These are phyloP conservation scores for Pseudogymnoascus sp. DNA, from an alignment of 2,329 filamentous ascomycete species.

Conservation along the genomic window DNA sequence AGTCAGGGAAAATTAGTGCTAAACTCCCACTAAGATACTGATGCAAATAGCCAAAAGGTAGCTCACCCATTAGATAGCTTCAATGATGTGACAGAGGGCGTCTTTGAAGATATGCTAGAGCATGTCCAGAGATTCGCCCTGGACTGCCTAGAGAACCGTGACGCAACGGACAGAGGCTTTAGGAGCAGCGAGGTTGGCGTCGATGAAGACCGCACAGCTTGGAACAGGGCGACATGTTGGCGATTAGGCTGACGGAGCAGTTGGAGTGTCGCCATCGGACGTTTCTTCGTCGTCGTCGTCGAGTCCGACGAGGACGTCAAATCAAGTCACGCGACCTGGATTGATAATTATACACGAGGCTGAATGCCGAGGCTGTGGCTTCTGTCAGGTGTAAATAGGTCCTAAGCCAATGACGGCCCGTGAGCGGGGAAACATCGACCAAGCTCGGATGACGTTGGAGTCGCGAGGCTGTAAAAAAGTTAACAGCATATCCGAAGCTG, in stretches of 20 bases:
- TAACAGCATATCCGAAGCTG: neutral
- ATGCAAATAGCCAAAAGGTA: neutral
- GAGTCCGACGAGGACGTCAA: slow-evolving; percentile 2
- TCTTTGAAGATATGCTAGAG: neutral
- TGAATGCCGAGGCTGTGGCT: neutral
- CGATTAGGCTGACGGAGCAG: slow-evolving; percentile 7
- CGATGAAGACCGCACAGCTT: neutral
- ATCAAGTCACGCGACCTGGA: slow-evolving; percentile 2
- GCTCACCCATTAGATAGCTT: neutral
- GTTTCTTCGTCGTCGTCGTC: slow-evolving; percentile 5
- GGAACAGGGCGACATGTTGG: neutral
- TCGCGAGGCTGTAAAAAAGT: slow-evolving; percentile 7
- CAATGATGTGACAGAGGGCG: neutral
- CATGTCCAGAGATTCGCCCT: slow-evolving; percentile 6
- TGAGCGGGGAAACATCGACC: neutral
- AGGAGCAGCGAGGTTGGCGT: slow-evolving; percentile 2
- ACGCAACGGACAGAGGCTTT: neutral
- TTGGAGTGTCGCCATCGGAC: slow-evolving; percentile 6
- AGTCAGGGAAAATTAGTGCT: neutral
- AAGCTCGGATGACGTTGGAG: slow-evolving; percentile 1
- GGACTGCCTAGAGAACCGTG: neutral
- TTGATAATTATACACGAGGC: slow-evolving; percentile 8
- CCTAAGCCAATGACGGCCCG: neutral
- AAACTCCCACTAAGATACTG: neutral
- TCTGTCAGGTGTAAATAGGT: neutral